A percentile compares a stretch with the other conserved stretches of the same genome.
Evolutionary conservation across 2,329 filamentous ascomycete species (phyloP).

Genomic region (Colletotrichum eleusines): DNA sequence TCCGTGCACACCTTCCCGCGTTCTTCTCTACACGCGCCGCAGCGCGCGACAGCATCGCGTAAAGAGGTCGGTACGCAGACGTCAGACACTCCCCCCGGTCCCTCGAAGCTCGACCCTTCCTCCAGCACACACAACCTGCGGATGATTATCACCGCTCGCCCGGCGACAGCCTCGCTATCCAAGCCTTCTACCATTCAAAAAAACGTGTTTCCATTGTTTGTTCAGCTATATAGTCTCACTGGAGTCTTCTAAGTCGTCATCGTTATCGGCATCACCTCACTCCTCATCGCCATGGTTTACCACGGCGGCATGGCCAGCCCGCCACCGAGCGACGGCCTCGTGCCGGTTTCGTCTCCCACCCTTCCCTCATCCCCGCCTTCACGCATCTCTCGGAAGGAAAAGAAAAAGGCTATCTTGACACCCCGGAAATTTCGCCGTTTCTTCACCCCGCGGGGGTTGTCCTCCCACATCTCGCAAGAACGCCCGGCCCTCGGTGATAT

Average conservation of each 20-base stretch:
- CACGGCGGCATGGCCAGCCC: conserved; percentile 42
- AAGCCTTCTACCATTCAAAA: background rate
- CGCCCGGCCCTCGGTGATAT: conserved; percentile 57
- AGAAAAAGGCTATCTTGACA: conserved; percentile 64
- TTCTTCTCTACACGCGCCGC: conserved; percentile 8
- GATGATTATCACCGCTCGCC: conserved; percentile 1
- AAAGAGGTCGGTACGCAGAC: conserved; percentile 27
- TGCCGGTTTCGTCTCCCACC: conserved; percentile 42
- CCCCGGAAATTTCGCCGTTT: conserved; percentile 66
- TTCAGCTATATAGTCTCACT: conserved; percentile 15
- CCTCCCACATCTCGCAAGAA: conserved; percentile 53
- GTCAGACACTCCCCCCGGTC: conserved; percentile 25
- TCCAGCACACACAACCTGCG: conserved; percentile 17
- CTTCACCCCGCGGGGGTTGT: conserved; percentile 63
- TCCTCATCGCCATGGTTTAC: conserved; percentile 30
- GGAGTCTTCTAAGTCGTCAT: background rate
- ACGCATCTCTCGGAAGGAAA: conserved; percentile 55
- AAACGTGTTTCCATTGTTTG: conserved; percentile 3
- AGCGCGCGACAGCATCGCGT: conserved; percentile 36
- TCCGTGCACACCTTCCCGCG: conserved; percentile 11
- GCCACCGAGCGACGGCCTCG: conserved; percentile 42
- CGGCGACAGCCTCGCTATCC: conserved; percentile 1
- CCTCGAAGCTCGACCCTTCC: conserved; percentile 15
- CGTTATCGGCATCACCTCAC: conserved; percentile 6
- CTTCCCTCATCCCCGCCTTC: conserved; percentile 45